These are phyloP conservation scores for Purpureocillium takamizusanense DNA, from an alignment of 2,329 filamentous ascomycete genomes.

Conservation along the genomic window DNA sequence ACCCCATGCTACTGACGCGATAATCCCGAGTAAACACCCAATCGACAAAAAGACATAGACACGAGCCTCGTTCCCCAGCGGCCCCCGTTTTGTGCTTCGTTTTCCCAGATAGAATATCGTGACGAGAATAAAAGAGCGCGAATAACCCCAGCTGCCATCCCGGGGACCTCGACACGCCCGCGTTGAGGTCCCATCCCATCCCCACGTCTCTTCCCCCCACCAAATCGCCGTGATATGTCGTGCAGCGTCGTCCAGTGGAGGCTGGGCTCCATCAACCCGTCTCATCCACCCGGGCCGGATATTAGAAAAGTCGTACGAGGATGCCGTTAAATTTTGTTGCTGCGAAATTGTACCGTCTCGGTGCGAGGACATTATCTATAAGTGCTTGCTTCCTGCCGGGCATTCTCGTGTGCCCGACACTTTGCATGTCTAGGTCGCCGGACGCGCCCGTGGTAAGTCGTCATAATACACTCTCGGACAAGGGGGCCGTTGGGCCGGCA, in stretches of 20 bases:
- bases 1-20: too few species aligned
- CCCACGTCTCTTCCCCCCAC: not conserved
- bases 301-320: conserved; percentile 12
- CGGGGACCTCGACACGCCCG: not conserved
- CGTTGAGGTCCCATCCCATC: not conserved
- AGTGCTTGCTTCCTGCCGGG: not conserved
- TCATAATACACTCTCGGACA: conserved; percentile 2
- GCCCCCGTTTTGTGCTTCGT: conserved; percentile 1
- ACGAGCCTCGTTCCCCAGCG: not conserved
- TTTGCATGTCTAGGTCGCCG: not conserved
- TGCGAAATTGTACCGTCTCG: conserved; percentile 1
- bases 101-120: not conserved
- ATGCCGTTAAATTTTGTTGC: conserved; percentile 8
- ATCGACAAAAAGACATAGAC: not conserved
- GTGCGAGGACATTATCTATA: conserved; percentile 5
- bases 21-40: not conserved
- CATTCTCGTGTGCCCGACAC: too few species aligned
- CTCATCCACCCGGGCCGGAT: not conserved
- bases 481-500: not conserved
- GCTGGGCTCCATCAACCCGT: too few species aligned
- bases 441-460: not conserved
- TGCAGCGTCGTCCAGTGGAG: not conserved
- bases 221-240: not conserved
- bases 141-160: not conserved
- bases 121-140: not conserved